These are phyloP conservation scores for Salvia rosmarinus DNA, from an alignment of 257 asterid species.

Conservation along the genomic window DNA sequence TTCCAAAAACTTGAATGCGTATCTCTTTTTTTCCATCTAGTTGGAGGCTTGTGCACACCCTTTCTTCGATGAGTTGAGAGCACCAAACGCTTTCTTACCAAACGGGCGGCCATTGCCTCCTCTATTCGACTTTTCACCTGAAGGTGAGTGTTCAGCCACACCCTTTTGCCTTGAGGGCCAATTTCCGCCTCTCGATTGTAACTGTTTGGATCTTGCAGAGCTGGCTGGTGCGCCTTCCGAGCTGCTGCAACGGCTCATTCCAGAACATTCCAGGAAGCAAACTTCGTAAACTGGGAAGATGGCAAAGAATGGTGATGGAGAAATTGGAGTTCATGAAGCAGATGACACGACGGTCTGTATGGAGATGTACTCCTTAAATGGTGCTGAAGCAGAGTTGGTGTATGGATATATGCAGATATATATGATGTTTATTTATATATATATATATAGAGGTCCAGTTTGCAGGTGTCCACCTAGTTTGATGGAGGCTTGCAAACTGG, in stretches of 20 bases:
- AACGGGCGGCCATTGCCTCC: constrained; percentile 80
- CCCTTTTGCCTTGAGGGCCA: background rate
- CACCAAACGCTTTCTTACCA: constrained; percentile 66
- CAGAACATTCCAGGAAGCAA: constrained; percentile 49
- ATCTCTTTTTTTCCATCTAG: constrained; percentile 37
- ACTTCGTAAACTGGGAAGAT: too few relatives aligned
- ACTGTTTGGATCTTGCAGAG: constrained; percentile 35
- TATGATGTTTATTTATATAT: too few relatives aligned
- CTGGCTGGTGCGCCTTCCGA: constrained; percentile 51
- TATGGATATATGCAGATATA: constrained; percentile 21
- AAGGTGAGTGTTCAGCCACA: constrained; percentile 48
- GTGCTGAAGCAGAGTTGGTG: constrained; percentile 12
- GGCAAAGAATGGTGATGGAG: background rate
- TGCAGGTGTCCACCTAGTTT: constrained; percentile 28
- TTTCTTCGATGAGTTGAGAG: constrained; percentile 74
- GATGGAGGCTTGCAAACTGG: constrained; percentile 32
- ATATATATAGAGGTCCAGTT: constrained; percentile 30
- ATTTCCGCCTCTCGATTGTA: background rate
- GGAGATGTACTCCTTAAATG: background rate
- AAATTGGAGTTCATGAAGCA: background rate
- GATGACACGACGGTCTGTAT: constrained; percentile 1
- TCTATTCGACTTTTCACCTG: constrained; percentile 71
- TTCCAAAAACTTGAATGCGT: constrained; percentile 12
- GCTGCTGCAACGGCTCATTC: constrained; percentile 53
- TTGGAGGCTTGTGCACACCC: constrained; percentile 97